Base-by-base conservation (phyloP, 139 green algal genomes). In the Haematococcus sp. region DNA sequence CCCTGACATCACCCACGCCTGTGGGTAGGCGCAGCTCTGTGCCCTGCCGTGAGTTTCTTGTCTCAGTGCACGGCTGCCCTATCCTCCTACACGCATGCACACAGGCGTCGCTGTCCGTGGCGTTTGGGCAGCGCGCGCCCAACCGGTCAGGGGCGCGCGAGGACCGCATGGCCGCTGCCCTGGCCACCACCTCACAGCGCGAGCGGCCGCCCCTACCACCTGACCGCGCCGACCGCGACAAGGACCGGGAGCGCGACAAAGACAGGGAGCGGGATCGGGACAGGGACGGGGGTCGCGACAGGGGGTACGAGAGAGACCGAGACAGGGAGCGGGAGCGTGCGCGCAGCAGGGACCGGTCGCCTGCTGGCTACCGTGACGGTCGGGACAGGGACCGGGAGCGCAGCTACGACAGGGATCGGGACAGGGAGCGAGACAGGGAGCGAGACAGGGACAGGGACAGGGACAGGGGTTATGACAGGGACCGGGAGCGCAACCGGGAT, bases 91-190 rank as follows among this genome's bases (percentile, higher is more conserved):
- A n/a, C n/a, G n/a, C n/a, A n/a, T n/a, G n/a, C n/a, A 11, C 40
- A 11, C 40, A 49, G 40, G 91, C 91, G 0, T 93, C 91, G 0
- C 80, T 98, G 33, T 97, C 91, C 0, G 94, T 98, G 32, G 92
- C 94, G 0, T 86, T 98, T 60, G 94, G 94, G 1, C 94, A 98
- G 84, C 82, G 93, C 1, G 94, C 94, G 1, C 94, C 94, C 28
- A 97, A 97, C 81, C 82, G 93, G 0, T 83, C 89, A 0, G 88
- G 86, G 13, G 83, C 84, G 0, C 71, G 88, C 0, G 90, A 97
- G 74, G 85, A 91, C 63, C 86, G 84, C 0, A 75, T 84, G 27
- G 85, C 81, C 16, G 32, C 64, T 35, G 64, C 64, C 58, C 33
- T 65, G 4, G 28, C 58, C 4, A 16, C 28, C 58, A 65, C n/a